Conservation (phyloP, 371 early-diverging fungal species). For the Mucor velutinosus region DNA sequence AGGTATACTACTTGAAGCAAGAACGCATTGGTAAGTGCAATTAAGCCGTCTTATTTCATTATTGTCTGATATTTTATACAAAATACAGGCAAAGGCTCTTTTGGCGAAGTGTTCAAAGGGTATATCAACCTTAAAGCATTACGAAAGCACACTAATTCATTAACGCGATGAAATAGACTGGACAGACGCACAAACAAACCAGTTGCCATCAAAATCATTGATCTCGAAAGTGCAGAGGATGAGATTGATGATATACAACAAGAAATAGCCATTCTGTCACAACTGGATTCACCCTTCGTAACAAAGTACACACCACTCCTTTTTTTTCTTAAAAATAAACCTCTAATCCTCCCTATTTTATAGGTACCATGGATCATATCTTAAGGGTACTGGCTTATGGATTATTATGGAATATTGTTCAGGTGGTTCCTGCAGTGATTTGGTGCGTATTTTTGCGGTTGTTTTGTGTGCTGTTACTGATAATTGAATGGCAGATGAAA, state of each 20-base stretch:
- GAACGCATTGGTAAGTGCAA: slow-evolving; percentile 65
- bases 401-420: slow-evolving; percentile 94
- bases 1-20: slow-evolving; percentile 64
- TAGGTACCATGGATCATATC: slow-evolving; percentile 81
- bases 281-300: slow-evolving; percentile 88
- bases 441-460: slow-evolving; percentile 43
- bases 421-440: slow-evolving; percentile 90
- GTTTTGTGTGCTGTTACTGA: no score
- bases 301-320: slow-evolving; percentile 67
- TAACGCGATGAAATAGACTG: slow-evolving; percentile 49
- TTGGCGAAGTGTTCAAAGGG: slow-evolving; percentile 93
- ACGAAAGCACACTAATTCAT: slow-evolving; percentile 6
- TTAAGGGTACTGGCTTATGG: slow-evolving; percentile 87
- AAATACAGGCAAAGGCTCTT: slow-evolving; percentile 81
- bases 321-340: slow-evolving; percentile 3
- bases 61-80: neutral
- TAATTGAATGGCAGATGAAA: slow-evolving; percentile 63
- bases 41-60: neutral
- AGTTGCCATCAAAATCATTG: slow-evolving; percentile 93
- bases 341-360: slow-evolving; percentile 18
- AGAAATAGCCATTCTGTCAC: slow-evolving; percentile 95
- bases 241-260: slow-evolving; percentile 98
- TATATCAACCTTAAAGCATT: slow-evolving; percentile 33
- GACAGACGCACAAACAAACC: slow-evolving; percentile 76
- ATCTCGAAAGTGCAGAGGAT: slow-evolving; percentile 93